These are phyloP conservation scores for Candida caryicola DNA, from an alignment of 805 yeast species.

Conservation along the genomic window DNA sequence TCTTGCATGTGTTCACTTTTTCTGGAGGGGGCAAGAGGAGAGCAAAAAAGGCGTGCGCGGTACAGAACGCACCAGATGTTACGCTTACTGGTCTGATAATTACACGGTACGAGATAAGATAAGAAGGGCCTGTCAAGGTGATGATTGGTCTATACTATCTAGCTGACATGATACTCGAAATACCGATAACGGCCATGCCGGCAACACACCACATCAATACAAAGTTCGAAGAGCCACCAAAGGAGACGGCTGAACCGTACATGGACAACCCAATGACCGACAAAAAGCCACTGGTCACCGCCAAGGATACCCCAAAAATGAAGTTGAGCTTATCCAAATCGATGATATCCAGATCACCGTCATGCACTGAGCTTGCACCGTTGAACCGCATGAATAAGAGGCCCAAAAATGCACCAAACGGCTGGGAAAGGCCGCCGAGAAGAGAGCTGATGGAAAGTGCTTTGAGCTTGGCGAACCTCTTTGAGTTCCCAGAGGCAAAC, in stretches of 20 bases:
- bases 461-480: constrained; percentile 43
- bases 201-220: constrained; percentile 58
- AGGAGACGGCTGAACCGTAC: constrained; percentile 78
- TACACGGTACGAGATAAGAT: neutral
- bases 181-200: constrained; percentile 58
- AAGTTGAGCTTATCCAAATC: constrained; percentile 33
- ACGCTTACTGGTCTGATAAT: too few relatives aligned
- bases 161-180: constrained; percentile 34
- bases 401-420: constrained; percentile 82
- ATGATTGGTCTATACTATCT: neutral
- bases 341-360: constrained; percentile 25
- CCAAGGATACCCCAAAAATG: constrained; percentile 62
- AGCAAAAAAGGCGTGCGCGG: too few relatives aligned
- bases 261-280: constrained; percentile 79
- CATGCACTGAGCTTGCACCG: constrained; percentile 27
- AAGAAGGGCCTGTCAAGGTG: neutral
- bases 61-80: too few relatives aligned
- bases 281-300: constrained; percentile 80
- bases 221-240: constrained; percentile 66
- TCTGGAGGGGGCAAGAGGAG: neutral
- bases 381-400: constrained; percentile 42
- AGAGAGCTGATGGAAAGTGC: constrained; percentile 66
- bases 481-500: constrained; percentile 43
- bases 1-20: neutral
- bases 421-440: constrained; percentile 84